A percentile compares a stretch with the other conserved stretches of the same genome.
Conservation (phyloP, 768 basidiomycete genomes). For the Scleroderma citrinum region DNA sequence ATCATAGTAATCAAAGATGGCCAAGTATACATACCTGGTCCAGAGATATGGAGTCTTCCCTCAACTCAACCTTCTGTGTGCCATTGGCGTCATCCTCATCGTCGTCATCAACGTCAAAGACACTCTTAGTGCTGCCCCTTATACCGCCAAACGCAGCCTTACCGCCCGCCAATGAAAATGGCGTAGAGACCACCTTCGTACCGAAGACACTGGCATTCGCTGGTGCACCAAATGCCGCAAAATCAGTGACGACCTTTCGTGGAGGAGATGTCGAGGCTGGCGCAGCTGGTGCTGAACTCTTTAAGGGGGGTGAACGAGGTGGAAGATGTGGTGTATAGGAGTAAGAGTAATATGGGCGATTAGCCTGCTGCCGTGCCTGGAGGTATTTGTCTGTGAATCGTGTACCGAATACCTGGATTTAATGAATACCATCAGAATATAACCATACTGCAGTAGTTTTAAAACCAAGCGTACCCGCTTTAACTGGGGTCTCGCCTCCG, state of each 20-base stretch:
- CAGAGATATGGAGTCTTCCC: conserved; percentile 81
- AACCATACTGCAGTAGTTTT: conserved; percentile 4
- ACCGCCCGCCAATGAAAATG: conserved; percentile 72
- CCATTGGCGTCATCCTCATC: conserved; percentile 58
- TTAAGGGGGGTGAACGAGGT: conserved; percentile 37
- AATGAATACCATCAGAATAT: conserved; percentile 3
- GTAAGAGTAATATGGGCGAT: conserved; percentile 49
- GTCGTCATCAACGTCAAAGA: conserved; percentile 62
- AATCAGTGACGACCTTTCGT: conserved; percentile 84
- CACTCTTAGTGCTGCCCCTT: conserved; percentile 33
- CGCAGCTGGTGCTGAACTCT: conserved; percentile 20
- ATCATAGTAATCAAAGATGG: neutral
- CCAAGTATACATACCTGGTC: conserved; percentile 65
- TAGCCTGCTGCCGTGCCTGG: conserved; percentile 56
- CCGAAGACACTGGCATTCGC: conserved; percentile 74
- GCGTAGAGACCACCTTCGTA: conserved; percentile 75
- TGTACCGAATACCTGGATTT: conserved; percentile 76
- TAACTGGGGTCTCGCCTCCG: conserved; percentile 69
- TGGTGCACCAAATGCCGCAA: conserved; percentile 78
- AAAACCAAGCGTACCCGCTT: conserved; percentile 54
- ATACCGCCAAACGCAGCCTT: conserved; percentile 84
- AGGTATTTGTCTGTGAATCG: conserved; percentile 97
- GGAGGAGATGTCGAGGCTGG: conserved; percentile 54
- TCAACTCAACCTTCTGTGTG: conserved; percentile 68
- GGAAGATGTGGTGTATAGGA: conserved; percentile 46